Percentiles rank a stretch among this genome's conserved stretches.
These are phyloP conservation scores for Nicotiana sylvestris DNA, from an alignment of 257 asterid species.

Conservation along the genomic window DNA sequence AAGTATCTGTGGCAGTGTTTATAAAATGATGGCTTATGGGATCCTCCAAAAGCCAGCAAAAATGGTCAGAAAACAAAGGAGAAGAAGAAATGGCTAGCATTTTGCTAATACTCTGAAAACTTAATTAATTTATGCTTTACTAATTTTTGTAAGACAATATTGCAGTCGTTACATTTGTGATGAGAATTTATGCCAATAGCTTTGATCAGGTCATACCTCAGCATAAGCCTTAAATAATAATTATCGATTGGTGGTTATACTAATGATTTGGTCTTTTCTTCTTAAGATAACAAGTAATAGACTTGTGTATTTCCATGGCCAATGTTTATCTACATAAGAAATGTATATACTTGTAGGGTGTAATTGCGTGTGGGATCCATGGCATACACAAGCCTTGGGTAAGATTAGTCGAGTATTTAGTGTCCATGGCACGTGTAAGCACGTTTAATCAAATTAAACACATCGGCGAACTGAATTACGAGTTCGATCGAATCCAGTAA, in stretches of 20 bases:
- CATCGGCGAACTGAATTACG: no score
- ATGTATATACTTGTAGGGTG: not conserved
- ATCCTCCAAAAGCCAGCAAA: conserved; percentile 5
- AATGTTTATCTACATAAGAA: not conserved
- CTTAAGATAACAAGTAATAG: not conserved
- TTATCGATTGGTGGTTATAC: not conserved
- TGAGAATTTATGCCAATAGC: not conserved
- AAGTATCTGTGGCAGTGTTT: not conserved
- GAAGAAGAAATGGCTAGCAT: not conserved
- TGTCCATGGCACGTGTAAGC: not conserved
- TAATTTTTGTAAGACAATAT: not conserved
- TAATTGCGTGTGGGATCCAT: not conserved
- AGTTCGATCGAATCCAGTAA: no score
- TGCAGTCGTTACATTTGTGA: not conserved
- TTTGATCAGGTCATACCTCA: not conserved
- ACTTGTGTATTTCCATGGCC: not conserved
- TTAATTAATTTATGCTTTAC: not conserved
- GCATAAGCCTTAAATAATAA: not conserved
- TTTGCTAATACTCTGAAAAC: not conserved
- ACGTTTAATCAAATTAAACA: no score
- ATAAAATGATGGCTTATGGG: not conserved
- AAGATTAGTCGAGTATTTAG: not conserved
- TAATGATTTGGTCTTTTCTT: not conserved
- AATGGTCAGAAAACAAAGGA: not conserved
- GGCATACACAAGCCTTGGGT: not conserved